These are phyloP conservation scores for Corrigiola litoralis DNA, from an alignment of 179 eudicot genomes.

Conservation along the genomic window DNA sequence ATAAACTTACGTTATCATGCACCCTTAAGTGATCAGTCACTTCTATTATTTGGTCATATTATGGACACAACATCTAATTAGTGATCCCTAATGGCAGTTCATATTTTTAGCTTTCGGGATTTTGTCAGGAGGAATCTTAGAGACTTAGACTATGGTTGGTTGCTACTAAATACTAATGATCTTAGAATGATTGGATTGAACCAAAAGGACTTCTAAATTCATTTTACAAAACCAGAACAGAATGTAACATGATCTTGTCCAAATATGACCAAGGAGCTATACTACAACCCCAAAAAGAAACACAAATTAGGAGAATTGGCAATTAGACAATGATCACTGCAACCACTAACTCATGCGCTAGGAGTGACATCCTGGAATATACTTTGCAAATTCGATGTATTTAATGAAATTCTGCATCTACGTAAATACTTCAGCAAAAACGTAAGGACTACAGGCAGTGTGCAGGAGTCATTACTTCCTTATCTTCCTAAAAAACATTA, in stretches of 20 bases:
- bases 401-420: no score
- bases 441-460: no score
- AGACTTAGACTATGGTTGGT: slow-evolving; percentile 21
- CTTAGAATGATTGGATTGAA: slow-evolving; percentile 10
- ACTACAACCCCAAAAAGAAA: no score
- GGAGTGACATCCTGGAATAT: no score
- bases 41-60: slow-evolving; percentile 19
- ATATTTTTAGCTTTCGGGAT: slow-evolving; percentile 13
- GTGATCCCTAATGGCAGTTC: slow-evolving; percentile 8
- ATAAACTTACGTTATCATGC: slow-evolving; percentile 9
- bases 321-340: no score
- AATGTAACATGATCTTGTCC: slow-evolving; percentile 1
- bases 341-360: no score
- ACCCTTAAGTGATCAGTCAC: slow-evolving; percentile 5
- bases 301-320: no score
- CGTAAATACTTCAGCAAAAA: no score
- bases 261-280: no score
- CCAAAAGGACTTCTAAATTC: neutral
- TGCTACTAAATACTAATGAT: slow-evolving; percentile 1
- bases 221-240: neutral
- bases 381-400: no score
- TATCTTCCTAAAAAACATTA: no score
- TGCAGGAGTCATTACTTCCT: no score
- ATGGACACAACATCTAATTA: slow-evolving; percentile 17
- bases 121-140: slow-evolving; percentile 27